Conservation (phyloP, 129 eudicot species). For the Tagetes erecta region DNA sequence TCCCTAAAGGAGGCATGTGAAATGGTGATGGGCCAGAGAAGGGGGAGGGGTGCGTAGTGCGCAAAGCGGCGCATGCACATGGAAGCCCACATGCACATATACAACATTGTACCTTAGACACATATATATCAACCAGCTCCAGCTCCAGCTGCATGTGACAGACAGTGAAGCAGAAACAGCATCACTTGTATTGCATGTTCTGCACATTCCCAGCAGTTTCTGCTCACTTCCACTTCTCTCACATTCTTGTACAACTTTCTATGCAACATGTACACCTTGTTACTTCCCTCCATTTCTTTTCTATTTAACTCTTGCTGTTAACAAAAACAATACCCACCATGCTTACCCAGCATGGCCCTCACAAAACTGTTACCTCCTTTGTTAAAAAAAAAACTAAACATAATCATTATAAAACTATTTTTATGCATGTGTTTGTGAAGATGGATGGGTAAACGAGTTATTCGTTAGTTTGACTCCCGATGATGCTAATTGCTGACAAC, state of each 20-base stretch:
- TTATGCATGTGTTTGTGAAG: too few relatives aligned
- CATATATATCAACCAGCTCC: too few relatives aligned
- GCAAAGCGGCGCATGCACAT: slow-evolving; percentile 62
- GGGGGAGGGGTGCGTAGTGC: slow-evolving; percentile 49
- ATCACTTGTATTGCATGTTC: slow-evolving; percentile 68
- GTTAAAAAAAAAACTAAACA: too few relatives aligned
- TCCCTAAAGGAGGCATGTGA: slow-evolving; percentile 68
- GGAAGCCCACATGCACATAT: slow-evolving; percentile 40
- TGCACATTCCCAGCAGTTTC: slow-evolving; percentile 86
- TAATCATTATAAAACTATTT: too few relatives aligned
- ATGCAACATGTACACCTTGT: slow-evolving; percentile 1
- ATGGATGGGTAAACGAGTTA: too few relatives aligned
- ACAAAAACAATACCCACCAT: too few relatives aligned
- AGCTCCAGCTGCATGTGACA: slow-evolving; percentile 49
- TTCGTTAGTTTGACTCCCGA: too few relatives aligned
- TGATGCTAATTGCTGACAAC: too few relatives aligned
- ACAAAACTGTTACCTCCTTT: too few relatives aligned
- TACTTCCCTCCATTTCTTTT: background rate
- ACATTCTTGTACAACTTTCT: slow-evolving; percentile 15
- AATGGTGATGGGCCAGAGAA: slow-evolving; percentile 54
- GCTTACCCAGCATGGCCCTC: too few relatives aligned
- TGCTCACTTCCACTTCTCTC: slow-evolving; percentile 35
- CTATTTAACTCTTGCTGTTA: background rate
- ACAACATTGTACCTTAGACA: slow-evolving; percentile 4
- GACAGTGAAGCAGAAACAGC: slow-evolving; percentile 79